Conservation (phyloP, 1,284 basidiomycete genomes). For the Tylopilus sp. region DNA sequence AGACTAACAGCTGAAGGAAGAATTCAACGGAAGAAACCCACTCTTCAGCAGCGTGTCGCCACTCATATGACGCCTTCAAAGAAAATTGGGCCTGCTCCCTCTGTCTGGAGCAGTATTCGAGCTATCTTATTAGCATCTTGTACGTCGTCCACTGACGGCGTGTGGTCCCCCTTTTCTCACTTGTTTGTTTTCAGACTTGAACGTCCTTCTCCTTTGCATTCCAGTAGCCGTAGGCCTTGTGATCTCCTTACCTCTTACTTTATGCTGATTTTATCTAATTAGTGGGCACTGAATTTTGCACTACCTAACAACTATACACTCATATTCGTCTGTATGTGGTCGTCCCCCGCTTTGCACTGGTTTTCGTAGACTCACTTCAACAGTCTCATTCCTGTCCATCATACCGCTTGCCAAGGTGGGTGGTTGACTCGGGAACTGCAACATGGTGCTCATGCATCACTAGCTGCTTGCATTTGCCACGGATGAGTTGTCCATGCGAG, state of each 20-base stretch:
- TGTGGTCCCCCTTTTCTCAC: slow-evolving; percentile 1
- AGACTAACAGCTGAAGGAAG: neutral
- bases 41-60: slow-evolving; percentile 19
- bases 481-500: slow-evolving; percentile 79
- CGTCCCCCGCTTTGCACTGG: neutral
- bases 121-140: slow-evolving; percentile 55
- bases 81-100: slow-evolving; percentile 44
- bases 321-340: slow-evolving; percentile 67
- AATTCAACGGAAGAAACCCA: slow-evolving; percentile 6
- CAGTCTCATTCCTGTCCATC: slow-evolving; percentile 72
- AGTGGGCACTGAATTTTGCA: slow-evolving; percentile 76
- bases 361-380: slow-evolving; percentile 2
- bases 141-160: slow-evolving; percentile 21
- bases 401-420: slow-evolving; percentile 72
- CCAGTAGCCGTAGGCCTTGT: slow-evolving; percentile 59
- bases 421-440: neutral
- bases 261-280: slow-evolving; percentile 4
- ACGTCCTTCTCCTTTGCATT: slow-evolving; percentile 63
- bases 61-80: slow-evolving; percentile 36
- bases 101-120: slow-evolving; percentile 43
- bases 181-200: slow-evolving; percentile 49
- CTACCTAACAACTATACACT: slow-evolving; percentile 54
- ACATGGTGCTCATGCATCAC: neutral
- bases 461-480: slow-evolving; percentile 85
- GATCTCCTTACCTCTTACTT: neutral